These are phyloP conservation scores for Postia placenta DNA, from an alignment of 768 basidiomycete species.

Conservation along the genomic window DNA sequence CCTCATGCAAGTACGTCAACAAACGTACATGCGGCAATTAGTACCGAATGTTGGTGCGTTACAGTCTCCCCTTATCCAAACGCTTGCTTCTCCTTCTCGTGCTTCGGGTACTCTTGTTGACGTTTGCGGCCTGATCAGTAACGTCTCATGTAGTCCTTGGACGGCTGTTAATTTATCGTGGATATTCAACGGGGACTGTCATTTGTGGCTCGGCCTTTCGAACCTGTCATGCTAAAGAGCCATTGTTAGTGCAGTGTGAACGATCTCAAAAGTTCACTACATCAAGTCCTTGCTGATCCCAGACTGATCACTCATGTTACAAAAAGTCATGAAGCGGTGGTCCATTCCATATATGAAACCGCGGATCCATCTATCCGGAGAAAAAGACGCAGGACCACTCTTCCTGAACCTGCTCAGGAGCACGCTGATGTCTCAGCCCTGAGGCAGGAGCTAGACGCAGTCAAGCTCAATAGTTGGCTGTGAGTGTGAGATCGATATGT, in stretches of 20 bases:
- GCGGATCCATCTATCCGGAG: conserved; percentile 29
- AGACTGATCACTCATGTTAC: conserved; percentile 50
- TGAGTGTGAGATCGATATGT: too few relatives aligned
- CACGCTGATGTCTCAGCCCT: conserved; percentile 41
- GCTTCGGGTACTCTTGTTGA: not conserved
- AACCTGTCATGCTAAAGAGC: too few relatives aligned
- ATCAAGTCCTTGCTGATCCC: conserved; percentile 48
- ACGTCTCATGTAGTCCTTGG: not conserved
- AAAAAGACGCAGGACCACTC: conserved; percentile 30
- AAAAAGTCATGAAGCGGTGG: conserved; percentile 43
- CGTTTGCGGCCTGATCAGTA: too few relatives aligned
- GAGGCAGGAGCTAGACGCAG: conserved; percentile 43
- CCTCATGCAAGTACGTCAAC: conserved; percentile 6
- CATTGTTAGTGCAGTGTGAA: conserved; percentile 42
- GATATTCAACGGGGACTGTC: not conserved
- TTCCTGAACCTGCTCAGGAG: conserved; percentile 33
- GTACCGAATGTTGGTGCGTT: conserved; percentile 30
- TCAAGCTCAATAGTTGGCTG: conserved; percentile 58
- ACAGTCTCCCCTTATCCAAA: too few relatives aligned
- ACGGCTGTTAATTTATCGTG: not conserved
- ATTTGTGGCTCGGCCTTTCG: not conserved
- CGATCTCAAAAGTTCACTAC: conserved; percentile 41
- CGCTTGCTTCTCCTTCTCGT: too few relatives aligned
- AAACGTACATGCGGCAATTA: conserved; percentile 16
- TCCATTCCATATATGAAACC: conserved; percentile 31